Conservation (phyloP, 768 basidiomycete species). For the Tricholoma saponaceum region DNA sequence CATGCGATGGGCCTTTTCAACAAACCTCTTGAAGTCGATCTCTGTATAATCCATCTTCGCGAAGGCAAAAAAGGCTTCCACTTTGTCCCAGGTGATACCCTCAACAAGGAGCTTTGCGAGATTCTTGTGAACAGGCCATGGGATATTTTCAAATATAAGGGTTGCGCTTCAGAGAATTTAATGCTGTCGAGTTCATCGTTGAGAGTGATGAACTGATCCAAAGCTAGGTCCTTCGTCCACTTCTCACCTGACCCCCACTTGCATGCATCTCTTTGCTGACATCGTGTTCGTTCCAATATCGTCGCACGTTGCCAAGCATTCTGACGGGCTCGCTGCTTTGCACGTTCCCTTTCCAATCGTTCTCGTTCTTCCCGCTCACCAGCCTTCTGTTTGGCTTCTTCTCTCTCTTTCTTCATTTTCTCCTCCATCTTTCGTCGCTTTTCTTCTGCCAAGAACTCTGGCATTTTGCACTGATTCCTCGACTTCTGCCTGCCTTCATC, state of each 20-base stretch:
- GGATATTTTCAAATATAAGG: conserved; percentile 14
- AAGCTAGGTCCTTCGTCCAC: not conserved
- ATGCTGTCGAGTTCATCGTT: conserved; percentile 13
- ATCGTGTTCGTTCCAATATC: not conserved
- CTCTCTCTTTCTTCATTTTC: too few relatives aligned
- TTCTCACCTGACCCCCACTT: not conserved
- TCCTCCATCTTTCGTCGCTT: not conserved
- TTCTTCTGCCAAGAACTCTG: not conserved
- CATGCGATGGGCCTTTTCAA: conserved; percentile 48
- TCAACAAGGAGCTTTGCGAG: not conserved
- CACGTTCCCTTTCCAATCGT: not conserved
- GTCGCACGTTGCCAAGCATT: not conserved
- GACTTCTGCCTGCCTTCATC: not conserved
- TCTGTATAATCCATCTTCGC: conserved; percentile 33
- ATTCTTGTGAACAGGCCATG: conserved; percentile 13
- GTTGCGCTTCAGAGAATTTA: conserved; percentile 20
- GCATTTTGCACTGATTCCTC: not conserved
- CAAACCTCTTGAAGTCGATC: conserved; percentile 42
- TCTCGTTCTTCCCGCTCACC: not conserved
- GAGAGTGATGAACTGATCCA: not conserved
- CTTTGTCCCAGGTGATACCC: conserved; percentile 39
- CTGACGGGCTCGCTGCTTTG: not conserved
- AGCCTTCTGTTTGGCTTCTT: not conserved
- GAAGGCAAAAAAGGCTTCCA: conserved; percentile 49
- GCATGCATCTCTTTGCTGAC: not conserved